These are phyloP conservation scores for Orobanche coerulescens DNA, from an alignment of 257 asterid species.

Conservation along the genomic window DNA sequence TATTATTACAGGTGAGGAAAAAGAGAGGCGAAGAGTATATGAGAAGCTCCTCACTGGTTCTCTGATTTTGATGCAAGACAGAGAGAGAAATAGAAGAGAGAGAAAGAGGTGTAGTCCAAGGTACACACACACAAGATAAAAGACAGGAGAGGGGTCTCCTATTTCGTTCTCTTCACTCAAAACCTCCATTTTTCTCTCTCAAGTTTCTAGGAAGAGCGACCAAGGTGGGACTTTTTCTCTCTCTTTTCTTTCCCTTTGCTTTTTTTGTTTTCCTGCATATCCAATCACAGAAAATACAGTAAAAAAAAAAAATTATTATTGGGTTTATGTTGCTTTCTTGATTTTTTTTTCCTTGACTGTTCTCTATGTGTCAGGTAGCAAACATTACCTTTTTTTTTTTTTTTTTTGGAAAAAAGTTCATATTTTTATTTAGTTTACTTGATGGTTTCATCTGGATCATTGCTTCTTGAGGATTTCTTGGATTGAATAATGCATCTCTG, in stretches of 20 bases:
- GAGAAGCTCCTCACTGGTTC: constrained; percentile 64
- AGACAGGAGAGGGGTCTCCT: constrained; percentile 34
- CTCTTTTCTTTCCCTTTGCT: neutral
- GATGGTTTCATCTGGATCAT: constrained; percentile 20
- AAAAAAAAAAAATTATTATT: neutral
- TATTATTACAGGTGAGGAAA: neutral
- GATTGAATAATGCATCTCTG: constrained; percentile 13
- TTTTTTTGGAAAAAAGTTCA: neutral
- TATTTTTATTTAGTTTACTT: neutral
- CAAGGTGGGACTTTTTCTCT: constrained; percentile 32
- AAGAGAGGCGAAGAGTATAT: constrained; percentile 31
- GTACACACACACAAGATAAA: constrained; percentile 31
- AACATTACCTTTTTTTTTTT: neutral
- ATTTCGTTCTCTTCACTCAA: constrained; percentile 28
- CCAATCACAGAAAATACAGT: neutral
- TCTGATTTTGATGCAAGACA: constrained; percentile 66
- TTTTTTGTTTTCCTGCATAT: neutral
- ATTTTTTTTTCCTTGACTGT: constrained; percentile 8
- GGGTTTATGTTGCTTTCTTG: constrained; percentile 13
- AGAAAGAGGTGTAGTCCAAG: constrained; percentile 41
- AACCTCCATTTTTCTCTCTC: constrained; percentile 32
- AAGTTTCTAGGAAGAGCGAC: constrained; percentile 28
- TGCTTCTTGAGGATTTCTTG: constrained; percentile 22
- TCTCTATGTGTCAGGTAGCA: constrained; percentile 12
- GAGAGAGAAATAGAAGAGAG: constrained; percentile 34